Evolutionary conservation across 352 stramenopile genomes (phyloP).

Genomic region (Phytopythium kandeliae): DNA sequence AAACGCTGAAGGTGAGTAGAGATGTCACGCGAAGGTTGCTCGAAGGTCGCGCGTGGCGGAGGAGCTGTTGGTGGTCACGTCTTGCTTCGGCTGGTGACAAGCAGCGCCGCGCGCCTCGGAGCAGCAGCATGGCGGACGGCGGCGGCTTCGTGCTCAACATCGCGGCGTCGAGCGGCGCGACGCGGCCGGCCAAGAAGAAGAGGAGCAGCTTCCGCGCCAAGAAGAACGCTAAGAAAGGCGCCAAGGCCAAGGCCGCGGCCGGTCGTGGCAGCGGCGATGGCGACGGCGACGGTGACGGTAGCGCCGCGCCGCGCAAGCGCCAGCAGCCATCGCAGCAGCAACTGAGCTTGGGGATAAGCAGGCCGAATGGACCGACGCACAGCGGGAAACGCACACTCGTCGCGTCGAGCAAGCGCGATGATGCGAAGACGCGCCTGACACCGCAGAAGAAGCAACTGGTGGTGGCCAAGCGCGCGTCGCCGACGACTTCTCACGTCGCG

Average conservation of each 20-base stretch:
- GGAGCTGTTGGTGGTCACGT: conserved; percentile 7
- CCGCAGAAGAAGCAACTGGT: background rate
- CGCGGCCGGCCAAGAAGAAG: conserved; percentile 58
- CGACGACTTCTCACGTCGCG: no score
- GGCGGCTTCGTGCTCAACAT: conserved; percentile 81
- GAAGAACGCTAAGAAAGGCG: conserved; percentile 44
- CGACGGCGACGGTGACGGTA: conserved; percentile 19
- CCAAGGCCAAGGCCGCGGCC: no score
- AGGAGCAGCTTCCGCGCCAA: conserved; percentile 78
- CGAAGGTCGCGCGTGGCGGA: background rate
- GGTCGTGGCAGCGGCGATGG: no score
- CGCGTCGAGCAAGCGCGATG: background rate
- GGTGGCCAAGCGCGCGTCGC: conserved; percentile 4
- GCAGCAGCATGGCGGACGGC: conserved; percentile 20
- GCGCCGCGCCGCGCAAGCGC: conserved; percentile 6
- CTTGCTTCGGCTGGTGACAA: no score
- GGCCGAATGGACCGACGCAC: background rate
- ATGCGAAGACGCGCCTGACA: background rate
- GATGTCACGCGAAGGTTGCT: conserved; percentile 5
- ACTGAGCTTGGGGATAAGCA: background rate
- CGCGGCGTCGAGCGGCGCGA: conserved; percentile 34
- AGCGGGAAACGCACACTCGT: no score
- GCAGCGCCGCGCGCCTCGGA: background rate
- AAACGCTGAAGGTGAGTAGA: no score
- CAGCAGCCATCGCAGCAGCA: background rate